Percentiles rank a stretch among this genome's conserved stretches.
These are phyloP conservation scores for Ceratocystis cubensis DNA, from an alignment of 2,329 filamentous ascomycete genomes.

Conservation along the genomic window DNA sequence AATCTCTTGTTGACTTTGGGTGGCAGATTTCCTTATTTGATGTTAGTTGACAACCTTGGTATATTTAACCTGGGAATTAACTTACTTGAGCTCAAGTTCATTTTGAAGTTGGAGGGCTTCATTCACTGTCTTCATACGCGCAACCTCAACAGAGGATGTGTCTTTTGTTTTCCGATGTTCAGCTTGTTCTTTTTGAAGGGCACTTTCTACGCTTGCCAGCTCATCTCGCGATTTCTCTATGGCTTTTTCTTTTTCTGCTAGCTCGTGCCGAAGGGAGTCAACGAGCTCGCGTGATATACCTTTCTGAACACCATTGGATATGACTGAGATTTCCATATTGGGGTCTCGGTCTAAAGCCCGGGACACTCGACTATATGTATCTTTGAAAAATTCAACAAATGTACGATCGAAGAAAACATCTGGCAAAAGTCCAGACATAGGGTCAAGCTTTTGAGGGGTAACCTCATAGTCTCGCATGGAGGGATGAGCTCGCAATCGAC, in stretches of 20 bases:
- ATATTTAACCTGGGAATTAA: neutral
- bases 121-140: constrained; percentile 51
- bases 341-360: constrained; percentile 86
- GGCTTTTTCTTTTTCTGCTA: constrained; percentile 53
- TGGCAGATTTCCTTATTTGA: constrained; percentile 15
- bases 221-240: constrained; percentile 18
- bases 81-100: constrained; percentile 49
- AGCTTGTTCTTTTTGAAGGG: constrained; percentile 37
- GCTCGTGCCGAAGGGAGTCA: constrained; percentile 65
- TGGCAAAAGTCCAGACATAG: constrained; percentile 44
- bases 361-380: constrained; percentile 78
- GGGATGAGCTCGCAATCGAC: constrained; percentile 62
- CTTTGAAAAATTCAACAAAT: constrained; percentile 90
- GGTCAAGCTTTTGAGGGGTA: constrained; percentile 53
- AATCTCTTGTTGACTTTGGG: constrained; percentile 23
- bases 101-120: constrained; percentile 59
- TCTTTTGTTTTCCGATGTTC: constrained; percentile 36
- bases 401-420: constrained; percentile 74
- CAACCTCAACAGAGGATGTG: constrained; percentile 40
- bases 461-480: constrained; percentile 84
- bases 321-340: constrained; percentile 68
- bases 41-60: constrained; percentile 3
- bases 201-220: constrained; percentile 23
- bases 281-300: constrained; percentile 90
- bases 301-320: constrained; percentile 68